These are phyloP conservation scores for Pochonia chlamydosporia DNA, from an alignment of 2,329 filamentous ascomycete species.

Conservation along the genomic window DNA sequence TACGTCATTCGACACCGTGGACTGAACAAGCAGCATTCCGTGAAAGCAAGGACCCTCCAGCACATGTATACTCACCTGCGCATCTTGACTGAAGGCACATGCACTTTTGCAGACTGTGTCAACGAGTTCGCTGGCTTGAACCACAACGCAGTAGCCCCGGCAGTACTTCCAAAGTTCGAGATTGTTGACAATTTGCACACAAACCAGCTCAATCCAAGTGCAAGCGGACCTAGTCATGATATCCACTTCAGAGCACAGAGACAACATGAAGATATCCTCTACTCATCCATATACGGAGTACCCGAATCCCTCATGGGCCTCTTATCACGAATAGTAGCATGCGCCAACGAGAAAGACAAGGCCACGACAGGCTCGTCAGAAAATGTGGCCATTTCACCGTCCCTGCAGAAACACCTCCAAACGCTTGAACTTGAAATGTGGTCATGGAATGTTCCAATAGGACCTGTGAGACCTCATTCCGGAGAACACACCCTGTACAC, in stretches of 20 bases:
- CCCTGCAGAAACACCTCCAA: constrained; percentile 22
- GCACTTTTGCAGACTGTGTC: constrained; percentile 6
- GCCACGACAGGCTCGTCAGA: constrained; percentile 16
- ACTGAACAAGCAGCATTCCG: constrained; percentile 30
- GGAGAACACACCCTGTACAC: neutral
- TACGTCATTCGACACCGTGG: constrained; percentile 32
- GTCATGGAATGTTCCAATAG: constrained; percentile 18
- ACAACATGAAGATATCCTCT: constrained; percentile 32
- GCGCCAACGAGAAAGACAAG: constrained; percentile 34
- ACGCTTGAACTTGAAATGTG: constrained; percentile 26
- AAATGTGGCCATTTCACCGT: constrained; percentile 18
- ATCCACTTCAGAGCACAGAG: constrained; percentile 36
- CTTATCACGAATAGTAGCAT: constrained; percentile 33
- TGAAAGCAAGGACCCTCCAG: constrained; percentile 36
- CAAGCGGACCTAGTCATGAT: constrained; percentile 34
- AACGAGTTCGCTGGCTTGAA: constrained; percentile 5
- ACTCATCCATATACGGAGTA: constrained; percentile 38
- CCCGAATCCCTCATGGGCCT: constrained; percentile 35
- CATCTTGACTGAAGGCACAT: constrained; percentile 37
- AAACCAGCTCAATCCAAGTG: constrained; percentile 23
- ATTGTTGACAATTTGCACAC: constrained; percentile 23
- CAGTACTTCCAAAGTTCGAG: constrained; percentile 19
- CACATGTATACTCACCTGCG: constrained; percentile 41
- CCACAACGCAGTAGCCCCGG: neutral
- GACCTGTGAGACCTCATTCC: no score